Percentiles rank a stretch among this genome's conserved stretches.
Evolutionary conservation across 495 filamentous ascomycete genomes (phyloP).

Genomic region (Penicillium atrosanguineum): DNA sequence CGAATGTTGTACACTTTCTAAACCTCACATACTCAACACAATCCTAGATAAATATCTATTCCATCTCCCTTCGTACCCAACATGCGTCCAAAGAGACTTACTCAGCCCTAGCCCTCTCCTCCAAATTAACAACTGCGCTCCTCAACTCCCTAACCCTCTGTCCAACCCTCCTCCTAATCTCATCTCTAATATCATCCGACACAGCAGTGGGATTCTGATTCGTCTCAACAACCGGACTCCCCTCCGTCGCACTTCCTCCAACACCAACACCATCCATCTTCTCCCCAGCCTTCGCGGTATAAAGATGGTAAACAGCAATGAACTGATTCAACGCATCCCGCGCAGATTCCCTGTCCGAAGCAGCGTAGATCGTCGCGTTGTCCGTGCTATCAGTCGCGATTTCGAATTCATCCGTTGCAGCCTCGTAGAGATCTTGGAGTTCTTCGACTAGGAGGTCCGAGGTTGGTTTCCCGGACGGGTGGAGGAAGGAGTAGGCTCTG

Average conservation of each 20-base stretch:
- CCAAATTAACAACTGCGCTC: slow-evolving; percentile 41
- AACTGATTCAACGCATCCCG: slow-evolving; percentile 44
- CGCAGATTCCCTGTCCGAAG: slow-evolving; percentile 45
- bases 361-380: slow-evolving; percentile 42
- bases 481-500: slow-evolving; percentile 3
- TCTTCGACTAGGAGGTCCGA: slow-evolving; percentile 43
- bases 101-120: slow-evolving; percentile 39
- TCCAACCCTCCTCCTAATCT: slow-evolving; percentile 40
- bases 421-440: slow-evolving; percentile 43
- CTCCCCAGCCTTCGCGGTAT: slow-evolving; percentile 21
- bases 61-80: not conserved
- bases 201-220: slow-evolving; percentile 34
- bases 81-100: slow-evolving; percentile 3
- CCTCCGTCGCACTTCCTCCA: not conserved
- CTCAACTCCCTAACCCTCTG: slow-evolving; percentile 43
- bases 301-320: slow-evolving; percentile 34
- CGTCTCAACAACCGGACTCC: slow-evolving; percentile 25
- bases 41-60: not conserved
- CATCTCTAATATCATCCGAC: slow-evolving; percentile 24
- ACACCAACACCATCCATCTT: not conserved
- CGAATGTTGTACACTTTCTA: not conserved
- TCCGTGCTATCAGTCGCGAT: slow-evolving; percentile 48
- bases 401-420: slow-evolving; percentile 48
- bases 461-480: slow-evolving; percentile 16
- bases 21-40: not conserved